phyloP scores from a whole-genome alignment of 2,329 filamentous ascomycete genomes.

The Lasiodiplodia hormozganensis region DNA sequence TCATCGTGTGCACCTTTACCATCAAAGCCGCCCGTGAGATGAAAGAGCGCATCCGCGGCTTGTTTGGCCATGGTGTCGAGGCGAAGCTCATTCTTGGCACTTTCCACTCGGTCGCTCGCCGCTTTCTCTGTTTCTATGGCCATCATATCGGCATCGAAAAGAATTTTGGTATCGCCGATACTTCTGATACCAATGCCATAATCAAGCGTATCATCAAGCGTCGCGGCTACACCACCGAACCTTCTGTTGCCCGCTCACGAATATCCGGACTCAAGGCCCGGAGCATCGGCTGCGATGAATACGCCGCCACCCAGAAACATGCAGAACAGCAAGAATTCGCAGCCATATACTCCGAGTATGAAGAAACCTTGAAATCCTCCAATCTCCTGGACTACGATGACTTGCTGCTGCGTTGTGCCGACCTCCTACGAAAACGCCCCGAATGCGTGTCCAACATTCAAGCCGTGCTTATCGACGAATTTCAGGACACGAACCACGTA shows the following conservation, averaged over 20 bases:
- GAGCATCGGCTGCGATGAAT: constrained; percentile 56
- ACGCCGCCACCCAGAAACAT: constrained; percentile 50
- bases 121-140: constrained; percentile 85
- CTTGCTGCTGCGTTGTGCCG: constrained; percentile 80
- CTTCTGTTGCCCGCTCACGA: constrained; percentile 72
- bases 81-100: constrained; percentile 85
- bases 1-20: constrained; percentile 96
- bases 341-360: constrained; percentile 75
- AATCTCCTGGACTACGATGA: constrained; percentile 96
- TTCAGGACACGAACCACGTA: constrained; percentile 94
- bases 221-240: constrained; percentile 71
- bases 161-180: constrained; percentile 91
- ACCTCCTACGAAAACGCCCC: constrained; percentile 76
- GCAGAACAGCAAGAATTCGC: constrained; percentile 70
- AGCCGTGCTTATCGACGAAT: constrained; percentile 93
- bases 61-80: constrained; percentile 80
- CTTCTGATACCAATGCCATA: constrained; percentile 78
- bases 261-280: constrained; percentile 72
- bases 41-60: constrained; percentile 81
- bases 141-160: constrained; percentile 80
- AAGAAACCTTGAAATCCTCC: constrained; percentile 73
- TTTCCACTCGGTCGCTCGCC: constrained; percentile 89
- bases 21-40: constrained; percentile 95
- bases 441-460: constrained; percentile 88
- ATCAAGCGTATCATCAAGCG: constrained; percentile 83